These are phyloP conservation scores for Diaporthe aspalathi DNA, from an alignment of 2,329 filamentous ascomycete species.

Conservation along the genomic window DNA sequence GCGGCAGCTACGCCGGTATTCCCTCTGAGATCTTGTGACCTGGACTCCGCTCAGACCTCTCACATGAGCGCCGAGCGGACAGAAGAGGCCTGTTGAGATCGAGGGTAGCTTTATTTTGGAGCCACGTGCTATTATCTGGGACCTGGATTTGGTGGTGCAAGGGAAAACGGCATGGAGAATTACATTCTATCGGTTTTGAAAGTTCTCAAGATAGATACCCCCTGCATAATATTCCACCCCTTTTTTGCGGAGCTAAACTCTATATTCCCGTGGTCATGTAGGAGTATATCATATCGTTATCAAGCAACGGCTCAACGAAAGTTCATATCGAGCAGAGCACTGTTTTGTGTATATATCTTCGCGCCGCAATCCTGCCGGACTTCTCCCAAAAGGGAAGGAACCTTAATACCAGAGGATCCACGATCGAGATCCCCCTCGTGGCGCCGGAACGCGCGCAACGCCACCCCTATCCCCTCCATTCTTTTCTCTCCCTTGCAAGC, in stretches of 20 bases:
- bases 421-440: conserved; percentile 13
- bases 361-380: background rate
- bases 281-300: background rate
- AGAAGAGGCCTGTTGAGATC: background rate
- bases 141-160: background rate
- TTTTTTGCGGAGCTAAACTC: background rate
- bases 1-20: conserved; percentile 23
- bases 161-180: too few species aligned
- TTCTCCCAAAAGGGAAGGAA: too few species aligned
- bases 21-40: background rate
- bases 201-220: conserved; percentile 23
- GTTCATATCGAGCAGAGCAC: background rate
- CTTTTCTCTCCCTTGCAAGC: background rate
- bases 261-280: background rate
- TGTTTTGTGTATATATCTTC: background rate
- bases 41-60: background rate
- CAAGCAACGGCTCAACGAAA: background rate
- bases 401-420: background rate
- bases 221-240: conserved; percentile 3
- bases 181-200: background rate
- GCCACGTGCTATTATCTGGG: conserved; percentile 10
- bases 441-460: background rate
- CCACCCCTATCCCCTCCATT: background rate
- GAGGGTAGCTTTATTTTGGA: background rate
- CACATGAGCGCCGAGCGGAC: background rate